These are phyloP conservation scores for Ceratobasidium sp. DNA, from an alignment of 1,284 basidiomycete genomes.

Conservation along the genomic window DNA sequence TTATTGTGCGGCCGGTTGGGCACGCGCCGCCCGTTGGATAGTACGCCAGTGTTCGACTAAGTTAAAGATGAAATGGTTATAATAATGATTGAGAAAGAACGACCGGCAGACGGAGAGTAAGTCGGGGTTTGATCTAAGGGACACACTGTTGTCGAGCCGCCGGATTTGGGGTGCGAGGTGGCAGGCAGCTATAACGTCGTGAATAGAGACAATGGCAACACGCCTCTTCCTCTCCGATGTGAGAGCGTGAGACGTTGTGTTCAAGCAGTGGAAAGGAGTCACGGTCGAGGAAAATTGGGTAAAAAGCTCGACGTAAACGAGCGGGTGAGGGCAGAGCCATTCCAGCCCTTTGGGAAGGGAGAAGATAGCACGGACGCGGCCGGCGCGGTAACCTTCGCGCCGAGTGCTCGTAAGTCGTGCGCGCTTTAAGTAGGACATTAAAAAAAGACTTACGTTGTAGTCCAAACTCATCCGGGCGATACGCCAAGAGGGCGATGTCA, in stretches of 20 bases:
- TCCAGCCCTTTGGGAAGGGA: background rate
- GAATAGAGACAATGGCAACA: background rate
- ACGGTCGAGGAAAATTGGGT: background rate
- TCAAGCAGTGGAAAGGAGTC: background rate
- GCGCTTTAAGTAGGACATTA: background rate
- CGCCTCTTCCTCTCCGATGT: background rate
- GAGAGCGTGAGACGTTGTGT: background rate
- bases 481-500: background rate
- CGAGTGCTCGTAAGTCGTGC: background rate
- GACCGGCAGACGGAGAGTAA: background rate
- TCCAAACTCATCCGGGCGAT: background rate
- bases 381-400: conserved; percentile 19
- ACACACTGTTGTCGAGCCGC: background rate
- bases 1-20: background rate
- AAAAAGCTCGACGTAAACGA: conserved; percentile 26
- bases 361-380: conserved; percentile 23
- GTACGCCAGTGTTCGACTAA: conserved; percentile 18
- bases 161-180: conserved; percentile 19
- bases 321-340: conserved; percentile 1
- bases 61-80: conserved; percentile 9
- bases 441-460: conserved; percentile 47
- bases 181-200: conserved; percentile 8
- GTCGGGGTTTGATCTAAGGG: background rate
- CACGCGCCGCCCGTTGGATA: background rate
- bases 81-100: conserved; percentile 14